A percentile compares a stretch with the other conserved stretches of the same genome.
Evolutionary conservation across 2,329 filamentous ascomycete genomes (phyloP).

Genomic region (Fusarium incarnatum): DNA sequence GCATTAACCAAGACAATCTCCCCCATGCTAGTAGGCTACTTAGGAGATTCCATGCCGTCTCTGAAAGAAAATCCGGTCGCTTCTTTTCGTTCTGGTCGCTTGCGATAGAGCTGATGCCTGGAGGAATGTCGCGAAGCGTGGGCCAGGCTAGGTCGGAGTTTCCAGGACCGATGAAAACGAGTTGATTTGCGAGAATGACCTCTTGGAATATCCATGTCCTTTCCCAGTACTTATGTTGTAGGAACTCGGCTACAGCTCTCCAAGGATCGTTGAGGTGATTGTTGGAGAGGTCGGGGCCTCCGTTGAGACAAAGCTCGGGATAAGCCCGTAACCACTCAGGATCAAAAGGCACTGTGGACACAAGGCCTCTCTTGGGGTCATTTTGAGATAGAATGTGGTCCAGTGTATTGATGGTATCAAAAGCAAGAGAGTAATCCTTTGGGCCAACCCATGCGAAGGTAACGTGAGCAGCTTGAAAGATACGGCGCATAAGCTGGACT

Average conservation of each 20-base stretch:
- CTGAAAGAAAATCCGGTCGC: neutral
- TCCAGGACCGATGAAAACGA: constrained; percentile 7
- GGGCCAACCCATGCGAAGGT: constrained; percentile 6
- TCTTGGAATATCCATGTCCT: constrained; percentile 16
- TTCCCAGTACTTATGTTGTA: constrained; percentile 14
- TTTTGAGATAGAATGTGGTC: neutral
- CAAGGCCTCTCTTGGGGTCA: neutral
- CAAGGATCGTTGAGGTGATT: constrained; percentile 4
- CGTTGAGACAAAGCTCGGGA: neutral
- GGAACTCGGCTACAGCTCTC: neutral
- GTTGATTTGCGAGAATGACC: neutral
- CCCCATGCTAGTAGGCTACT: neutral
- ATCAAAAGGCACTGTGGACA: neutral
- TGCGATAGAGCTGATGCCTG: neutral
- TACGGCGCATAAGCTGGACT: constrained; percentile 15
- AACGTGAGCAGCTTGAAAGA: neutral
- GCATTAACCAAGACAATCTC: neutral
- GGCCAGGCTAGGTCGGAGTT: neutral
- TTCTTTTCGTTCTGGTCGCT: neutral
- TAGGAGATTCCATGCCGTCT: constrained; percentile 1
- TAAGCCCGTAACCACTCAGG: neutral
- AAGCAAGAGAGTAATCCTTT: constrained; percentile 14
- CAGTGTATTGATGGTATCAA: neutral
- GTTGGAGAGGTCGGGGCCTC: constrained; percentile 1
- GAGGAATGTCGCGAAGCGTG: neutral